Base-by-base conservation (phyloP, 352 stramenopile species). In the Phytophthora nicotianae region DNA sequence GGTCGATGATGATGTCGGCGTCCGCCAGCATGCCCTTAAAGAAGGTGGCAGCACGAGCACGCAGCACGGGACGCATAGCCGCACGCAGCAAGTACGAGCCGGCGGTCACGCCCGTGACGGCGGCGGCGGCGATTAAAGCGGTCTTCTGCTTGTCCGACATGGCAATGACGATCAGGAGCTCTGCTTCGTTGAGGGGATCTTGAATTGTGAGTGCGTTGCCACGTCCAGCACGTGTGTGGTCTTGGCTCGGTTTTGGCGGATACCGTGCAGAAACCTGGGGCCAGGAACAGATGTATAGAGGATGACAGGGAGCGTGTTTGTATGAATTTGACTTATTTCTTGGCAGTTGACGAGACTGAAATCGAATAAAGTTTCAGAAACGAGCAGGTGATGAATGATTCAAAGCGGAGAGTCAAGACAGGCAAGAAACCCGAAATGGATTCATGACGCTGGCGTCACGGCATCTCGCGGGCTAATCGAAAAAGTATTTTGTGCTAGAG, bases 1-100 rank as follows among this genome's bases (percentile, higher is more conserved):
- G 83, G 55, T 83, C 86, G 32, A 95, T 65, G 45, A 93, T 59
- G 60, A 95, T 95, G 74, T 92, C 72, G 35, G 86, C 86, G 53
- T 95, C 80, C 16, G 64, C 70, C 60, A 95, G 75, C 86, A 95
- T 93, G 33, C 77, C 69, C 61, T 83, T 90, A 71, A 95, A 91
- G 70, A 95, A 91, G 26, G 72, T 84, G 66, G 83, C 75, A 40
- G 83, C 82, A 51, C 82, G 86, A 17, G 75, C 72, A 29, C 68
- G 74, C 58, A 95, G 77, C 50, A 93, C 68, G 23, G 86, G 86
- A 43, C 86, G 80, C 78, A 94, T 78, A 43, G 79, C 73, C 41
- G 66, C 63, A 42, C 86, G 86, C 62, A 92, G 24, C 52, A 91
- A 52, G 71, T 88, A 81, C 45, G 81, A 88, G 68, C 83, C 80